phyloP scores from a whole-genome alignment of 2,329 filamentous ascomycete species.

The Trichoderma brevicompactum region DNA sequence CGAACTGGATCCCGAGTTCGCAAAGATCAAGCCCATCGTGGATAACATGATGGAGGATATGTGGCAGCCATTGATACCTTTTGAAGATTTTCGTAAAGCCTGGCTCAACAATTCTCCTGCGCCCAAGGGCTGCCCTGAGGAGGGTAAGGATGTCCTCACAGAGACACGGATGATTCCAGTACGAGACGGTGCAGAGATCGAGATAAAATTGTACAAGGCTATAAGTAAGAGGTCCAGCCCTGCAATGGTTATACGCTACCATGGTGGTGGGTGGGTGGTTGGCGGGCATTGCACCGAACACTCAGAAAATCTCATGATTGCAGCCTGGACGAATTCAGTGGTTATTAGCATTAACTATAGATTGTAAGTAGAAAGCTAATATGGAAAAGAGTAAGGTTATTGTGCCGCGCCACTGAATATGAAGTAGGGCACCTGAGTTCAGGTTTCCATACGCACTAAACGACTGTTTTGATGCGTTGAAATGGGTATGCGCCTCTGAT shows the following conservation, averaged over 20 bases:
- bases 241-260: neutral
- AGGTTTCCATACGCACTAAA: no score
- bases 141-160: no score
- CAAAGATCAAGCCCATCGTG: neutral
- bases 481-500: no score
- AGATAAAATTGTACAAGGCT: no score
- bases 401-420: no score
- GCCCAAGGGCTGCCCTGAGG: neutral
- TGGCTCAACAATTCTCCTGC: neutral
- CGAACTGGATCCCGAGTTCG: neutral
- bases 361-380: no score
- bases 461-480: no score
- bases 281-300: slow-evolving; percentile 2
- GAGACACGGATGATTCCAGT: no score
- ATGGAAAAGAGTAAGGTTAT: no score
- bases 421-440: no score
- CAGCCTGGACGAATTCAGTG: slow-evolving; percentile 2
- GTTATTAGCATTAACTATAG: neutral
- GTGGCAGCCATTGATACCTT: neutral
- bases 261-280: slow-evolving; percentile 6
- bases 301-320: slow-evolving; percentile 5
- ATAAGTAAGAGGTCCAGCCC: no score
- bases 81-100: slow-evolving; percentile 9
- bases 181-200: no score
- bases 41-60: slow-evolving; percentile 5